These are phyloP conservation scores for Acacia melanoxylon DNA, from an alignment of 306 rosid genomes.

Conservation along the genomic window DNA sequence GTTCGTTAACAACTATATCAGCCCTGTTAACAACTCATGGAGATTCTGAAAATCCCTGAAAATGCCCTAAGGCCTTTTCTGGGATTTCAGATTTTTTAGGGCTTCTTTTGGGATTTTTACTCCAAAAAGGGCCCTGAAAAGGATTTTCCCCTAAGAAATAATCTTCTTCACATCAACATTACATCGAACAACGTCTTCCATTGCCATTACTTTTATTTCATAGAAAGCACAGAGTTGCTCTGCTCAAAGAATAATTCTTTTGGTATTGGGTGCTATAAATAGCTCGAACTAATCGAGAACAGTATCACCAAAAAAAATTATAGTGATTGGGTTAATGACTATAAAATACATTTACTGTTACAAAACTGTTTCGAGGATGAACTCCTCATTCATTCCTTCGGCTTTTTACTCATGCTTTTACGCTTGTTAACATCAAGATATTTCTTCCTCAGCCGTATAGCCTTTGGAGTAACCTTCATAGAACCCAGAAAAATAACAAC, in stretches of 20 bases:
- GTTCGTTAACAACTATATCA: too few species aligned
- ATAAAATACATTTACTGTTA: slow-evolving; percentile 28
- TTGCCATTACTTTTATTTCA: slow-evolving; percentile 26
- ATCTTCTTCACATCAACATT: slow-evolving; percentile 9
- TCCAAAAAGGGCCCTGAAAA: too few species aligned
- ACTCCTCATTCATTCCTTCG: slow-evolving; percentile 62
- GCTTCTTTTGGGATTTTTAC: too few species aligned
- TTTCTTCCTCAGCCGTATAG: slow-evolving; percentile 84
- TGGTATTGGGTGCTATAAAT: slow-evolving; percentile 16
- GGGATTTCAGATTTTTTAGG: too few species aligned
- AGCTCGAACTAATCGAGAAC: slow-evolving; percentile 35
- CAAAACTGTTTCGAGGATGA: slow-evolving; percentile 22
- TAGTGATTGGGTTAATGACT: slow-evolving; percentile 2
- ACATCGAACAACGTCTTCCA: slow-evolving; percentile 18
- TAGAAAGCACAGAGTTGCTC: slow-evolving; percentile 34
- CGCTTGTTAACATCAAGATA: slow-evolving; percentile 91
- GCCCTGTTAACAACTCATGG: too few species aligned
- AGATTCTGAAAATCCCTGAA: too few species aligned
- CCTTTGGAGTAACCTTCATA: slow-evolving; percentile 88
- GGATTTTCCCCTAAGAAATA: too few species aligned
- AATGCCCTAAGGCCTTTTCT: too few species aligned
- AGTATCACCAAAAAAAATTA: slow-evolving; percentile 10
- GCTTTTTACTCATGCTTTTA: slow-evolving; percentile 76
- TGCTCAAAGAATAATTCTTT: slow-evolving; percentile 35
- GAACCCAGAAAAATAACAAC: slow-evolving; percentile 12